These are phyloP conservation scores for Sclerotiophoma versabilis DNA, from an alignment of 2,329 filamentous ascomycete genomes.

Conservation along the genomic window DNA sequence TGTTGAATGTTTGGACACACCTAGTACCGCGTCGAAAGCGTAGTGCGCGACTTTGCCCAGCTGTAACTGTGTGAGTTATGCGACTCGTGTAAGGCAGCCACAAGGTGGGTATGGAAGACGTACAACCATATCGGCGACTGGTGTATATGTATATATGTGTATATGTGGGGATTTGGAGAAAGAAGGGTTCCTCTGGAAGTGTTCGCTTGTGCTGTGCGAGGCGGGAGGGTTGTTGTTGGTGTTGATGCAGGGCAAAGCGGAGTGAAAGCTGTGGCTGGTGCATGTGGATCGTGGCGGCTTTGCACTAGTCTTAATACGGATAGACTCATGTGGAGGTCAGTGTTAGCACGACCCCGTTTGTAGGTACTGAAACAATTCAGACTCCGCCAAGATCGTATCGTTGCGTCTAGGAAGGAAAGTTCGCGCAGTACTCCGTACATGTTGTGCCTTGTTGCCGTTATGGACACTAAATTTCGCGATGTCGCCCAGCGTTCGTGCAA, in stretches of 20 bases:
- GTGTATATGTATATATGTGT: neutral
- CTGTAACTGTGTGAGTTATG: slow-evolving; percentile 71
- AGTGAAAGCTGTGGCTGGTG: slow-evolving; percentile 33
- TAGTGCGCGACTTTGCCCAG: slow-evolving; percentile 93
- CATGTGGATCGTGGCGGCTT: slow-evolving; percentile 25
- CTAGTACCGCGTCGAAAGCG: slow-evolving; percentile 92
- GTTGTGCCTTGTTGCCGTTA: too few species aligned
- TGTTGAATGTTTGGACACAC: slow-evolving; percentile 60
- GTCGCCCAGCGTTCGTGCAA: too few species aligned
- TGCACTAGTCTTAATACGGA: too few species aligned
- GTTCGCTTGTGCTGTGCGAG: slow-evolving; percentile 3
- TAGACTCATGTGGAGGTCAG: too few species aligned
- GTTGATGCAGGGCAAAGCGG: slow-evolving; percentile 28
- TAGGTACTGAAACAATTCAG: too few species aligned
- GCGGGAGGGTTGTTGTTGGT: slow-evolving; percentile 18
- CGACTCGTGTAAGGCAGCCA: slow-evolving; percentile 22
- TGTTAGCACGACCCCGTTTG: too few species aligned
- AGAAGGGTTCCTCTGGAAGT: neutral
- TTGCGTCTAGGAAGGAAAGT: too few species aligned
- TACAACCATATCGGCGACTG: slow-evolving; percentile 50
- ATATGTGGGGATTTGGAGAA: neutral
- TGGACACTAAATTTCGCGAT: too few species aligned
- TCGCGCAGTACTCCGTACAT: too few species aligned
- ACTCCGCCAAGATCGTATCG: slow-evolving; percentile 9
- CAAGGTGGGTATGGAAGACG: slow-evolving; percentile 24